Percentiles rank a stretch among this genome's conserved stretches.
phyloP scores from a whole-genome alignment of 2,329 filamentous ascomycete genomes.

The Colletotrichum somersetense region DNA sequence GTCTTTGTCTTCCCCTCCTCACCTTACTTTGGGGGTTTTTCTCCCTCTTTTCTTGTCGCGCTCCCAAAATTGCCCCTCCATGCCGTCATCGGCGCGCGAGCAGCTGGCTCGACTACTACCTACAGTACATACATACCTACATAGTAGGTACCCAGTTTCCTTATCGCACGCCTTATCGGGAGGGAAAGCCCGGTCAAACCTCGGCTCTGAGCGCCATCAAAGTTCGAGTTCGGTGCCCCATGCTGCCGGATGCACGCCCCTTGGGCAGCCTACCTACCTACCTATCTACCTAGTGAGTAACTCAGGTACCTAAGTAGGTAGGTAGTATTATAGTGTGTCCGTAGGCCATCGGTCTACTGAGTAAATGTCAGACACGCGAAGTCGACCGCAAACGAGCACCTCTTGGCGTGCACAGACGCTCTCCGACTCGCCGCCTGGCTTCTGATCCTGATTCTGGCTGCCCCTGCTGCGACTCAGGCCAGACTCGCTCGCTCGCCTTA shows the following conservation, averaged over 20 bases:
- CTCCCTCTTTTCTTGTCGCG: no score
- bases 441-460: slow-evolving; percentile 8
- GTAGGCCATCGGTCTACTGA: no score
- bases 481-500: neutral
- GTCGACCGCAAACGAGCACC: neutral
- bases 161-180: neutral
- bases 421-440: slow-evolving; percentile 12
- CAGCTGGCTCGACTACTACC: no score
- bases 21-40: neutral
- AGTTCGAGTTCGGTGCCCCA: neutral
- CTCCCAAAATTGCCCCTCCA: neutral
- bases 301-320: no score
- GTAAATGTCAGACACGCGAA: slow-evolving; percentile 9
- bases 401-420: slow-evolving; percentile 20
- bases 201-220: neutral
- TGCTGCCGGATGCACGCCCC: no score
- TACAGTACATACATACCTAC: no score
- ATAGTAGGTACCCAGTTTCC: neutral
- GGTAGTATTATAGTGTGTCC: no score
- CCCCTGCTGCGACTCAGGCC: neutral
- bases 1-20: neutral
- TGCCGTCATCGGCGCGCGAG: slow-evolving; percentile 9
- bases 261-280: no score
- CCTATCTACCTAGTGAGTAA: no score
- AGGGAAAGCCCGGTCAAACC: neutral